Conservation (phyloP, 371 early-diverging fungal species). For the Mucor lusitanicus region DNA sequence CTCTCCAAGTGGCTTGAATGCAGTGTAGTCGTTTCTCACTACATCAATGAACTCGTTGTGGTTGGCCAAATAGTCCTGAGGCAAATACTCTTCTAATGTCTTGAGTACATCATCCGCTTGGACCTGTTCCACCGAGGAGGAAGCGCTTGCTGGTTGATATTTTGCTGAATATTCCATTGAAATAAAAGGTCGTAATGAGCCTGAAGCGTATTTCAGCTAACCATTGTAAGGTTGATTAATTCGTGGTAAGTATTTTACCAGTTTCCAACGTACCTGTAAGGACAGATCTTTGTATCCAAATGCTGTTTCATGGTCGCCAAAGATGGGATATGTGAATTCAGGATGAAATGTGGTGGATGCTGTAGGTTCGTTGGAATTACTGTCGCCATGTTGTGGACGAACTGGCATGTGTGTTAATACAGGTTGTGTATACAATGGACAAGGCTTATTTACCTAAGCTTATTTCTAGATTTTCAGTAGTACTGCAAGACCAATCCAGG, state of each 20-base stretch:
- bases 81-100: slow-evolving; percentile 35
- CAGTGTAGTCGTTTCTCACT: slow-evolving; percentile 59
- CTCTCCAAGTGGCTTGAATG: slow-evolving; percentile 71
- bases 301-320: slow-evolving; percentile 86
- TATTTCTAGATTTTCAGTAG: slow-evolving; percentile 10
- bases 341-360: slow-evolving; percentile 45
- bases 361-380: slow-evolving; percentile 4
- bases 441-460: slow-evolving; percentile 12
- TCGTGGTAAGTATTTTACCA: background rate
- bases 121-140: background rate
- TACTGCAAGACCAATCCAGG: slow-evolving; percentile 29
- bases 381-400: slow-evolving; percentile 13
- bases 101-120: slow-evolving; percentile 49
- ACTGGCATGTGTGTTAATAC: background rate
- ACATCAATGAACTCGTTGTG: slow-evolving; percentile 60
- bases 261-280: slow-evolving; percentile 56
- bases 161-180: slow-evolving; percentile 59
- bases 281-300: slow-evolving; percentile 85
- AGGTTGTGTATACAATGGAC: background rate
- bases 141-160: slow-evolving; percentile 17
- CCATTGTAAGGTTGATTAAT: background rate
- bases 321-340: slow-evolving; percentile 85
- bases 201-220: slow-evolving; percentile 77
- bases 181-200: slow-evolving; percentile 75
- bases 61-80: slow-evolving; percentile 54